Percentiles rank a stretch among this genome's conserved stretches.
phyloP scores from a whole-genome alignment of 2,329 filamentous ascomycete species.

The Chrysosporium keratinophilum region DNA sequence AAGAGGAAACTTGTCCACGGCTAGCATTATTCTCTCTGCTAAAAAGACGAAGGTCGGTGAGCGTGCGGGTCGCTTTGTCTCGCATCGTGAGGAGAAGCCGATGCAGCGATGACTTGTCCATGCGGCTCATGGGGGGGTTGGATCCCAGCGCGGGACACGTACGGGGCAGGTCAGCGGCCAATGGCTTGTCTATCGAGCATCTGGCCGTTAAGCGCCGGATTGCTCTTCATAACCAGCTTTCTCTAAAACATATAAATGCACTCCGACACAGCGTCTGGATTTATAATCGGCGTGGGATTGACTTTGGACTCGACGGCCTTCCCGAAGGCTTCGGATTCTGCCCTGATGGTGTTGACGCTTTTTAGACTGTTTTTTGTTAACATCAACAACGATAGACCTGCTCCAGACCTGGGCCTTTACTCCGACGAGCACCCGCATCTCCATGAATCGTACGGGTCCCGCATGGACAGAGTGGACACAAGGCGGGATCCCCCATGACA shows the following conservation, averaged over 20 bases:
- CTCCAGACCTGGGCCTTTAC: too few relatives aligned
- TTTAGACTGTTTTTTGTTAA: too few relatives aligned
- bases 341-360: too few relatives aligned
- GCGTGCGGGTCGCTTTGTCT: not conserved
- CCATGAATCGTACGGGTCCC: too few relatives aligned
- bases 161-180: not conserved
- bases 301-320: too few relatives aligned
- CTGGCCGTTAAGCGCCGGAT: not conserved
- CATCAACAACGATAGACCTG: too few relatives aligned
- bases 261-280: not conserved
- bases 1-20: not conserved
- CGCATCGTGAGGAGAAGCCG: not conserved
- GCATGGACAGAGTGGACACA: too few relatives aligned
- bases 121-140: conserved; percentile 3
- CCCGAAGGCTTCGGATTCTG: too few relatives aligned
- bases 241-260: too few relatives aligned
- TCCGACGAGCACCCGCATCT: too few relatives aligned
- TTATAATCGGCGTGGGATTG: too few relatives aligned
- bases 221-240: too few relatives aligned
- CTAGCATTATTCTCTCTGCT: not conserved
- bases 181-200: not conserved
- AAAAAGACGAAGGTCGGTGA: not conserved
- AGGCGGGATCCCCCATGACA: not conserved
- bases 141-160: not conserved
- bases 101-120: conserved; percentile 12